Base-by-base conservation (phyloP, 139 green algal species). In the Chlorella sp. region DNA sequence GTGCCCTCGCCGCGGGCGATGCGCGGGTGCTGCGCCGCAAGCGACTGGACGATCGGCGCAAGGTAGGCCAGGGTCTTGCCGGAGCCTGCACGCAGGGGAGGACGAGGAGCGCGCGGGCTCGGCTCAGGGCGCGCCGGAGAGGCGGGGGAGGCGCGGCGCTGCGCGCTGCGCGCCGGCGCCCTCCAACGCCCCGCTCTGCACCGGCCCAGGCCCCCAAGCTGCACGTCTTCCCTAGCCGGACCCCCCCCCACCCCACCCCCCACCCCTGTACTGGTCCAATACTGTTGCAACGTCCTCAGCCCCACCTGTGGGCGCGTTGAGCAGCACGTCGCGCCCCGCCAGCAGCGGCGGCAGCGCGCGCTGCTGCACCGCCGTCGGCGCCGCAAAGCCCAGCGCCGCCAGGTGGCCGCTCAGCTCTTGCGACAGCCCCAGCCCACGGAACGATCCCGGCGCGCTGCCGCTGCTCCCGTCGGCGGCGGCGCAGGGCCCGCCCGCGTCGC, bases 11-110 rank as follows among this genome's bases (percentile, higher is more conserved):
- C 51, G 8, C 94, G 71, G 25, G 50, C 77, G 50, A 97, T 71
- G 29, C 83, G 79, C 29, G 85, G 90, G 53, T 77, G 58, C 27
- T 19, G 69, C 1, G 14, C 12, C 9, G 71, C 60, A 68, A 98
- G 79, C 25, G 84, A 62, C 36, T 97, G 67, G 33, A 98, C 80
- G 7, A 98, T 91, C 35, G 95, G 94, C 35, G 90, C 86, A 59
- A 98, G 84, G 81, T 97, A 98, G 19, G 88, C 83, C 61, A 98
- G 83, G 3, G 95, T 98, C 83, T 98, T 98, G 42, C 95, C 95
- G 11, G 83, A 91, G 15, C 94, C 94, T n/a, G n/a, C n/a, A n/a
- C n/a, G n/a, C n/a, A n/a, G n/a, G n/a, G n/a, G n/a, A n/a, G n/a
- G n/a, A n/a, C n/a, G n/a, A n/a, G n/a, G n/a, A n/a, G n/a, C n/a